phyloP scores from a whole-genome alignment of 2,329 filamentous ascomycete genomes.

The Pseudogymnoascus pannorum region DNA sequence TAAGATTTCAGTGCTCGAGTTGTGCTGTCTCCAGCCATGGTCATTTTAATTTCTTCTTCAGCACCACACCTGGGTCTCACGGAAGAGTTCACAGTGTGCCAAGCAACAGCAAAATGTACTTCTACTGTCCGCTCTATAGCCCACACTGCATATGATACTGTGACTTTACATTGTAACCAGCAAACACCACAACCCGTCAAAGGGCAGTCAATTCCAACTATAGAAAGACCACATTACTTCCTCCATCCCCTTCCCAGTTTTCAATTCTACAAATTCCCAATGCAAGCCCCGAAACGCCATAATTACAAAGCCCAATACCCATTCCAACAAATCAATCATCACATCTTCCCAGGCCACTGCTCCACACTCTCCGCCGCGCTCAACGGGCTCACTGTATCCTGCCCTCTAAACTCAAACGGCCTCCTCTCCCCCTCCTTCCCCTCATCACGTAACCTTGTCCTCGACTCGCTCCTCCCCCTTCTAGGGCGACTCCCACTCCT shows the following conservation, averaged over 20 bases:
- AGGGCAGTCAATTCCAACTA: conserved; percentile 3
- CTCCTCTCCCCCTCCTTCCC: conserved; percentile 15
- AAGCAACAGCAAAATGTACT: neutral
- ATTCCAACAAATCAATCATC: neutral
- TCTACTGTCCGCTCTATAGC: neutral
- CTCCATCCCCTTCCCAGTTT: neutral
- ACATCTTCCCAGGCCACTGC: conserved; percentile 2
- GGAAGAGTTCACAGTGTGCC: neutral
- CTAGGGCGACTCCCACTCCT: conserved; percentile 12
- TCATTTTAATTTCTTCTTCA: neutral
- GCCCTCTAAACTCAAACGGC: conserved; percentile 18
- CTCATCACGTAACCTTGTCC: conserved; percentile 13
- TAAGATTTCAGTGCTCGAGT: neutral
- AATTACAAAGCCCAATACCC: neutral
- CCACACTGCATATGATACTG: neutral
- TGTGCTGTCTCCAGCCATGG: neutral
- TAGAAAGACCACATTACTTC: neutral
- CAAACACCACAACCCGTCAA: neutral
- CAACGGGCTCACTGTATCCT: conserved; percentile 9
- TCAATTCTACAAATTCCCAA: neutral
- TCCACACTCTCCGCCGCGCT: neutral
- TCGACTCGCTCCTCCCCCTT: conserved; percentile 22
- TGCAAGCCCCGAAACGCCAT: neutral
- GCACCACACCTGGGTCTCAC: neutral
- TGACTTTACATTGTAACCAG: neutral